Evolutionary conservation across 495 filamentous ascomycete species (phyloP), one percentile per base, ranked within the genome.

Genomic region (Neurospora intermedia): DNA sequence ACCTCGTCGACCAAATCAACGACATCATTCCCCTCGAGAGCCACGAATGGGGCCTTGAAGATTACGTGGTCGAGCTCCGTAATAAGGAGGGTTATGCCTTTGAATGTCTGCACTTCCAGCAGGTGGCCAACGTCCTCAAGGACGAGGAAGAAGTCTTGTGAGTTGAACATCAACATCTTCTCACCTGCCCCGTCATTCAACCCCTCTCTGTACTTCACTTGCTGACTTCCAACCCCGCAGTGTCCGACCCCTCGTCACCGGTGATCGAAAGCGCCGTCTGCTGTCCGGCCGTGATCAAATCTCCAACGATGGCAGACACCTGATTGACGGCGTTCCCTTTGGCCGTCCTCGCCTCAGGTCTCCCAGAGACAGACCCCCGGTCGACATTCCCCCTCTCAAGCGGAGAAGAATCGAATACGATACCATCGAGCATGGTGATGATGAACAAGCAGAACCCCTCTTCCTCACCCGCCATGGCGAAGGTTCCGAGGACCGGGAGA

Each of bases 251-350:
- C 85, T 98, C 35, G 86, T 91, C 73, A 88, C 89, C 23, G 85
- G 88, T 48, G 96, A 99, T 76, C 82, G 95, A 18, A 89, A 90
- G 70, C 87, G 89, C 35, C 87, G 96, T 71, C 90, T 88, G 69
- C 80, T 97, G 16, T 91, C 89, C 39, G 96, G 96, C 38, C 88
- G 96, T 46, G 85, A 91, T 75, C 96, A 98, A 79, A 97, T 98
- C 38, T 89, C 92, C 0, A 73, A 83, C 9, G 90, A 92, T 75
- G 96, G 96, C 31, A 91, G 87, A 77, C 95, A 94, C 80, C 85
- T 99, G 16, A 87, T 96, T 13, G 96, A 99, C 78, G 96, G 96
- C 27, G 87, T 97, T 23, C 86, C 96, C 2, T 98, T 97, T 78
- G 96, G 96, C 8, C 87, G 91, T 62, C 90, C 91, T 7, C 91